Evolutionary conservation across 2,329 filamentous ascomycete species (phyloP).

Genomic region (Pseudogymnoascus sp.): DNA sequence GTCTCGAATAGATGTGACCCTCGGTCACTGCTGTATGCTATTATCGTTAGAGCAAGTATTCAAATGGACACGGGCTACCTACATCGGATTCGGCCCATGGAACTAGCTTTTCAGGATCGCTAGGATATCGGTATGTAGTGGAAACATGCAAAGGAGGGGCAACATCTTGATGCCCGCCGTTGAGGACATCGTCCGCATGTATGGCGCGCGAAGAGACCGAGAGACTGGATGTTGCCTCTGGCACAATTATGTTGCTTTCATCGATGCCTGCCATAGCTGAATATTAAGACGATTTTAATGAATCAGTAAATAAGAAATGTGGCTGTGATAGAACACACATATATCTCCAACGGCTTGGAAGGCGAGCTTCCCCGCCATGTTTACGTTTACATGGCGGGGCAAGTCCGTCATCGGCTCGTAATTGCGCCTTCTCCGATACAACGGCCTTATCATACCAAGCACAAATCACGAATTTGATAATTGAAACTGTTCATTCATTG

Average conservation of each 20-base stretch:
- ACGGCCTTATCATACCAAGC: neutral
- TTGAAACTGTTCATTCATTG: neutral
- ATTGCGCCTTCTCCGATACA: constrained; percentile 4
- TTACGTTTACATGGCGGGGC: neutral
- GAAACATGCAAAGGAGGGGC: constrained; percentile 85
- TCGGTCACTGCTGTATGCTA: constrained; percentile 30
- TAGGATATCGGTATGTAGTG: constrained; percentile 78
- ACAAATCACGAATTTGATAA: neutral
- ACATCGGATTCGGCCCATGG: constrained; percentile 48
- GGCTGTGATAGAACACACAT: neutral
- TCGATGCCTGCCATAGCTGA: neutral
- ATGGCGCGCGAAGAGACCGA: constrained; percentile 64
- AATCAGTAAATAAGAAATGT: neutral
- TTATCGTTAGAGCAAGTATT: neutral
- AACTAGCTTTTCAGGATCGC: constrained; percentile 58
- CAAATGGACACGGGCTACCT: constrained; percentile 23
- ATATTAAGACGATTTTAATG: neutral
- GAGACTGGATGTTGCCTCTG: neutral
- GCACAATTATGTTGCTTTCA: neutral
- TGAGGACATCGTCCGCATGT: constrained; percentile 74
- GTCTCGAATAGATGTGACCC: constrained; percentile 76
- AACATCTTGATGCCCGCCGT: constrained; percentile 61
- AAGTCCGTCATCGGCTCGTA: constrained; percentile 5
- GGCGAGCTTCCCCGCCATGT: neutral
- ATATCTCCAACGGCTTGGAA: neutral